Conservation (phyloP, 306 rosid species). For the Inga oerstediana region DNA sequence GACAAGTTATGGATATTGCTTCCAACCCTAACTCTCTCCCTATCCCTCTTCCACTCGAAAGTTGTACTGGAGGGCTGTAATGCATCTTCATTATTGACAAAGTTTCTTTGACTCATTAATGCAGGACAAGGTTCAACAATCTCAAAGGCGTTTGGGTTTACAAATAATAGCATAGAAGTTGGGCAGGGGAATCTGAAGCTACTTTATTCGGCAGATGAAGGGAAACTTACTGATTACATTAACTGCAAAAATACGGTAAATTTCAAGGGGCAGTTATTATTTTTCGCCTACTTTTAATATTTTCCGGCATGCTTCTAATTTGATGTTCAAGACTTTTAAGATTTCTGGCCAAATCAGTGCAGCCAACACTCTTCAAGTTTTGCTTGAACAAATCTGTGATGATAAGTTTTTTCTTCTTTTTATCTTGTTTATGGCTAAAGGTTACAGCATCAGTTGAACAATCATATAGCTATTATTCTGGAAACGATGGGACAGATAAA, state of each 20-base stretch:
- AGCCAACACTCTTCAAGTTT: conserved; percentile 23
- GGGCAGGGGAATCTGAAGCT: conserved; percentile 79
- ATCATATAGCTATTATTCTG: conserved; percentile 61
- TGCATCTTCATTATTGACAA: conserved; percentile 7
- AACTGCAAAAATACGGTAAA: conserved; percentile 61
- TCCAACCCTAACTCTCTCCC: conserved; percentile 19
- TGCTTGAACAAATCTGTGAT: conserved; percentile 13
- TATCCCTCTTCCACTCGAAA: conserved; percentile 26
- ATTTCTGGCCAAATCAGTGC: conserved; percentile 23
- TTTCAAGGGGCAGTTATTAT: conserved; percentile 25
- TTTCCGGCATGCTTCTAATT: conserved; percentile 24
- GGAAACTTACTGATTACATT: conserved; percentile 61
- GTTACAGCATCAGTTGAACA: conserved; percentile 51
- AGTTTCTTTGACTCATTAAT: conserved; percentile 27
- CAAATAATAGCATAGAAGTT: conserved; percentile 55
- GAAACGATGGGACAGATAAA: conserved; percentile 51
- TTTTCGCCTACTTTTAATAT: conserved; percentile 7
- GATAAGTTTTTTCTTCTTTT: conserved; percentile 21
- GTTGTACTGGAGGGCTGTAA: conserved; percentile 15
- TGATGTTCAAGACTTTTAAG: neutral
- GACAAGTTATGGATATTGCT: conserved; percentile 39
- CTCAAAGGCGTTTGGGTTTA: conserved; percentile 38
- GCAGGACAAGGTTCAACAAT: conserved; percentile 40
- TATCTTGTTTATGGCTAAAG: conserved; percentile 45
- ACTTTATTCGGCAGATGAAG: conserved; percentile 64